phyloP scores from a whole-genome alignment of 106 monocot species.

The Dendrobium officinale region DNA sequence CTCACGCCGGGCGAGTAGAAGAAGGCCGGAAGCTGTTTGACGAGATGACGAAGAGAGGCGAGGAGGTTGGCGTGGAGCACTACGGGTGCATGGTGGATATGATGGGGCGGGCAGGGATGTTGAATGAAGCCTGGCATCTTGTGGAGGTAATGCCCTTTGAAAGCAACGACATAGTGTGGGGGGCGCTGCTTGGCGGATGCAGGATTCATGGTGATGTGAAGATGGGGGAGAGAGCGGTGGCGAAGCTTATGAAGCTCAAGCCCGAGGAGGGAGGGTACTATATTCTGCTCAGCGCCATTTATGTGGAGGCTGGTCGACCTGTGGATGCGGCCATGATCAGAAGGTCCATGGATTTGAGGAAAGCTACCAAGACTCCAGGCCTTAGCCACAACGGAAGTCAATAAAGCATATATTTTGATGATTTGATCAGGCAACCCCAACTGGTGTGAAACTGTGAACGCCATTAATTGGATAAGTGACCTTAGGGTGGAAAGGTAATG shows the following conservation, averaged over 20 bases:
- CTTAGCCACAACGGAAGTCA: constrained; percentile 8
- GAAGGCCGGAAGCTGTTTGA: constrained; percentile 28
- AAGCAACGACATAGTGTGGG: constrained; percentile 25
- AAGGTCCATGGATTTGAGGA: constrained; percentile 15
- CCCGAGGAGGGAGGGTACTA: constrained; percentile 34
- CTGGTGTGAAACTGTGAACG: neutral
- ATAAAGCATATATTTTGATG: neutral
- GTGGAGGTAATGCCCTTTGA: constrained; percentile 25
- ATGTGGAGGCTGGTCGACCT: constrained; percentile 16
- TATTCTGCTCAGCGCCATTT: constrained; percentile 28
- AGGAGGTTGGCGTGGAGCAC: constrained; percentile 34
- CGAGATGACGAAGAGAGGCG: constrained; percentile 18
- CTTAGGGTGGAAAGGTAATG: too few species aligned
- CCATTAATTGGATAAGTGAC: too few species aligned
- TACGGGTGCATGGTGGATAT: constrained; percentile 60
- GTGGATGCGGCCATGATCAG: constrained; percentile 25
- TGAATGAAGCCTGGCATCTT: constrained; percentile 20
- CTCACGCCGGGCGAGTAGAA: constrained; percentile 38
- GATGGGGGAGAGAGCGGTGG: constrained; percentile 29
- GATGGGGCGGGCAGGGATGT: constrained; percentile 24
- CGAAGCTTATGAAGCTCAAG: constrained; percentile 22
- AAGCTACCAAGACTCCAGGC: constrained; percentile 22
- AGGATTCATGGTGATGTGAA: constrained; percentile 29
- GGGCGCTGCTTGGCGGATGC: constrained; percentile 36
- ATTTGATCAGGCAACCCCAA: neutral